phyloP scores from a whole-genome alignment of 352 stramenopile species.

The Globisporangium orthogonon region DNA sequence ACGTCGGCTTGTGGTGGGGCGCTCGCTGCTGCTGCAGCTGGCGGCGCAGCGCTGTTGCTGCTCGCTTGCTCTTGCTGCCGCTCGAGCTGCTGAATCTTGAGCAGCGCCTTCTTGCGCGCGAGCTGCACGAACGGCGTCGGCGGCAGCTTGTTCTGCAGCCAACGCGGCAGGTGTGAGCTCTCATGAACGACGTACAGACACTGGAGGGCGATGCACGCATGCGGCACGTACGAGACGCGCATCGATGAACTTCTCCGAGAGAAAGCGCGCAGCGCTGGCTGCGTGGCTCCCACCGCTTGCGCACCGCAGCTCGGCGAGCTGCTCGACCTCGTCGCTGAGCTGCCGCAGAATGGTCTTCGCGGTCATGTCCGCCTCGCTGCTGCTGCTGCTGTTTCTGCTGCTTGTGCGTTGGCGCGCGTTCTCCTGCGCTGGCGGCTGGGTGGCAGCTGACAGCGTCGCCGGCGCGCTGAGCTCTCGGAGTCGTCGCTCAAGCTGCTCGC shows the following conservation, averaged over 20 bases:
- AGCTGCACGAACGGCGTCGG: conserved; percentile 48
- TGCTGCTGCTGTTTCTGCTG: no score
- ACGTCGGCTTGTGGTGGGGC: neutral
- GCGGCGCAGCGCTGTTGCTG: neutral
- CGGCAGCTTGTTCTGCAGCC: conserved; percentile 28
- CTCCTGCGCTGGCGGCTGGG: neutral
- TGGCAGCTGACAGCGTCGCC: no score
- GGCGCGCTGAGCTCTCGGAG: conserved; percentile 4
- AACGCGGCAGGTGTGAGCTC: neutral
- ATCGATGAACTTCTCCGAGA: conserved; percentile 40
- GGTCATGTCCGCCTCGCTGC: conserved; percentile 25
- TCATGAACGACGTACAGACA: no score
- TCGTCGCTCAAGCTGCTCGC: conserved; percentile 6
- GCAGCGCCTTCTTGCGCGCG: conserved; percentile 29
- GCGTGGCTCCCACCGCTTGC: neutral
- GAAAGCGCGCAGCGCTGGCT: conserved; percentile 18
- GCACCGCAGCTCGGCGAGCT: conserved; percentile 14
- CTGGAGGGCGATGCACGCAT: no score
- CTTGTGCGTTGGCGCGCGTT: neutral
- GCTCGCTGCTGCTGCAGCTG: neutral
- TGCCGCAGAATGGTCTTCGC: conserved; percentile 34
- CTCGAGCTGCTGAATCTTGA: conserved; percentile 37
- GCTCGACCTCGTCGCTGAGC: conserved; percentile 35
- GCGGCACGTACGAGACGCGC: conserved; percentile 28
- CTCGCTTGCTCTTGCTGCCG: conserved; percentile 1